phyloP scores from a whole-genome alignment of 2,329 filamentous ascomycete genomes.

The Exophiala lecanii-corni region DNA sequence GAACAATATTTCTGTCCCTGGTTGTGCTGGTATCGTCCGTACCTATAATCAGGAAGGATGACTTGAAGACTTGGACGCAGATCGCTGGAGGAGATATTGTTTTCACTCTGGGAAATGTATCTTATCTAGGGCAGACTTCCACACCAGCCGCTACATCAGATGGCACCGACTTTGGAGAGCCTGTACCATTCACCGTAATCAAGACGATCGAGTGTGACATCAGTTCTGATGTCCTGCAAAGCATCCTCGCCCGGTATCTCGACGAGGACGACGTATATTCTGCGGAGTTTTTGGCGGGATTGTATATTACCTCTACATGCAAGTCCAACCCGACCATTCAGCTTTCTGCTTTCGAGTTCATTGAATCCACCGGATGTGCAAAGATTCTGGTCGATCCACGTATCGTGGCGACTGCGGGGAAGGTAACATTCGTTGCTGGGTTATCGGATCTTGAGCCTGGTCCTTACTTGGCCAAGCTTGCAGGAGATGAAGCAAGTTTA shows the following conservation, averaged over 20 bases:
- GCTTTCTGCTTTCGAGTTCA: background rate
- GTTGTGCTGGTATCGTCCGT: background rate
- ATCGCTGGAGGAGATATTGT: background rate
- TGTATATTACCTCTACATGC: constrained; percentile 1
- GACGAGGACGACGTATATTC: background rate
- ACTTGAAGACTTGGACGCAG: background rate
- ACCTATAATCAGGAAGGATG: background rate
- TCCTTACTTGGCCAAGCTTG: background rate
- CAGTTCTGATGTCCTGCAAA: background rate
- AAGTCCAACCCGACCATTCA: background rate
- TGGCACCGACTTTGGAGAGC: background rate
- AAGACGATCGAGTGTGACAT: background rate
- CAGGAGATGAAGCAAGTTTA: no score
- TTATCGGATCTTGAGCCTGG: background rate
- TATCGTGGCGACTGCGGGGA: background rate
- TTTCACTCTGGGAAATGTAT: background rate
- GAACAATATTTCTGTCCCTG: background rate
- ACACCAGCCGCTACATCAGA: background rate
- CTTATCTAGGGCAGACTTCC: background rate
- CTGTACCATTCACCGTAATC: background rate
- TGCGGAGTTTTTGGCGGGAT: background rate
- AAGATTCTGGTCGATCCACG: background rate
- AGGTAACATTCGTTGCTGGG: background rate
- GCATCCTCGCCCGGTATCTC: background rate
- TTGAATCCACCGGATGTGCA: background rate